Conservation (phyloP, 129 eudicot species). For the Ambrosia trifida region DNA sequence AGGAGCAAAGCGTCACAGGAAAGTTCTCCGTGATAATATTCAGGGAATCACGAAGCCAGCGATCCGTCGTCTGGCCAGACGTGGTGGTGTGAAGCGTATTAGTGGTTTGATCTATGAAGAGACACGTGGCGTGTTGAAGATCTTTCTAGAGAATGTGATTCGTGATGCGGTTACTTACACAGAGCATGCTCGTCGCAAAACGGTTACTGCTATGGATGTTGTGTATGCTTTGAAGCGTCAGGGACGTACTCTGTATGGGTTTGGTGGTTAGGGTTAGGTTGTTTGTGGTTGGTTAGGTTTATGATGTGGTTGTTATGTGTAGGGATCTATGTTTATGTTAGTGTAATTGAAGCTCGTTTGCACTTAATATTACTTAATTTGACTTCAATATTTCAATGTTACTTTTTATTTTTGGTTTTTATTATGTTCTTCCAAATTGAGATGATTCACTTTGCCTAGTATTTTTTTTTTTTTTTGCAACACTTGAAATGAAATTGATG, state of each 20-base stretch:
- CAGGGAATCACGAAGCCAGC: conserved; percentile 21
- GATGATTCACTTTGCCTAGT: no score
- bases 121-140: conserved; percentile 39
- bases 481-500: no score
- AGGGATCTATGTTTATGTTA: background rate
- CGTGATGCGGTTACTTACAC: conserved; percentile 42
- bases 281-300: background rate
- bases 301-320: background rate
- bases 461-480: no score
- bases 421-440: background rate
- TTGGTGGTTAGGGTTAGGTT: conserved; percentile 19
- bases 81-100: conserved; percentile 46
- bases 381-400: background rate
- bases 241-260: conserved; percentile 36
- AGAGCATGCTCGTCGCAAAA: conserved; percentile 42
- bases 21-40: conserved; percentile 42
- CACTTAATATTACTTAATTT: background rate
- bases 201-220: conserved; percentile 43
- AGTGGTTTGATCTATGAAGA: conserved; percentile 36
- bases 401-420: background rate
- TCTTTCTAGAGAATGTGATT: conserved; percentile 35
- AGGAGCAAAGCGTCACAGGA: conserved; percentile 39
- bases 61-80: conserved; percentile 38
- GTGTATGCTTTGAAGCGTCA: conserved; percentile 42
- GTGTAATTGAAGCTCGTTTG: conserved; percentile 13